phyloP scores from a whole-genome alignment of 805 yeast species.

The Lipomyces spencermartinsiae region DNA sequence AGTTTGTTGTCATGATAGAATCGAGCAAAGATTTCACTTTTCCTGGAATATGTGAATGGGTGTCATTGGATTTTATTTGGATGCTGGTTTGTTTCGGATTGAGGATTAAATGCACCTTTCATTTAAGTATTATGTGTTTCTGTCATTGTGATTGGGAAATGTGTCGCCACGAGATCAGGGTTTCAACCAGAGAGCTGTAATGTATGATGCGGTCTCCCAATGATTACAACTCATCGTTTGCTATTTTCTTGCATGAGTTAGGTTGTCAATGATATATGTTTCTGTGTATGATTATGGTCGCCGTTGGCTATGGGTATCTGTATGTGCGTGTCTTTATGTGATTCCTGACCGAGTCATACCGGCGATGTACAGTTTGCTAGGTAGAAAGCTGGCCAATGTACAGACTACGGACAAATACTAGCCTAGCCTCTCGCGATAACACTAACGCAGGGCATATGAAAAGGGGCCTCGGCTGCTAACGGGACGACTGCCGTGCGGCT shows the following conservation, averaged over 20 bases:
- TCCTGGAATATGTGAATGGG: background rate
- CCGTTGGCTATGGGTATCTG: background rate
- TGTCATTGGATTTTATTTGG: background rate
- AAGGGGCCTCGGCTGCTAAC: too few species aligned
- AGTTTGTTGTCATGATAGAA: background rate
- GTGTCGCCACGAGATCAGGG: background rate
- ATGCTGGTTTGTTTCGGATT: constrained; percentile 1
- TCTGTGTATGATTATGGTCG: background rate
- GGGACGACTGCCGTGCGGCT: too few species aligned
- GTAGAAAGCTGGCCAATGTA: too few species aligned
- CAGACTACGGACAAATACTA: too few species aligned
- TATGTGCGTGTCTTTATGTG: too few species aligned
- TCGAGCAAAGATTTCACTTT: background rate
- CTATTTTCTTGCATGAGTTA: background rate
- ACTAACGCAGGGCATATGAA: too few species aligned
- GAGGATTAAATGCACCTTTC: background rate
- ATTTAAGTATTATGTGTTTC: background rate
- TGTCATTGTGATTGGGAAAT: background rate
- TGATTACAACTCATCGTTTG: background rate
- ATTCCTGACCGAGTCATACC: too few species aligned
- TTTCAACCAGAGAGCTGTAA: background rate
- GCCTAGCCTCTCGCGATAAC: too few species aligned
- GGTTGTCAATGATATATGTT: background rate
- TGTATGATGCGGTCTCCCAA: background rate
- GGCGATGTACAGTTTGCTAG: too few species aligned